These are phyloP conservation scores for Calonectria multiphialidica DNA, from an alignment of 2,329 filamentous ascomycete species.

Conservation along the genomic window DNA sequence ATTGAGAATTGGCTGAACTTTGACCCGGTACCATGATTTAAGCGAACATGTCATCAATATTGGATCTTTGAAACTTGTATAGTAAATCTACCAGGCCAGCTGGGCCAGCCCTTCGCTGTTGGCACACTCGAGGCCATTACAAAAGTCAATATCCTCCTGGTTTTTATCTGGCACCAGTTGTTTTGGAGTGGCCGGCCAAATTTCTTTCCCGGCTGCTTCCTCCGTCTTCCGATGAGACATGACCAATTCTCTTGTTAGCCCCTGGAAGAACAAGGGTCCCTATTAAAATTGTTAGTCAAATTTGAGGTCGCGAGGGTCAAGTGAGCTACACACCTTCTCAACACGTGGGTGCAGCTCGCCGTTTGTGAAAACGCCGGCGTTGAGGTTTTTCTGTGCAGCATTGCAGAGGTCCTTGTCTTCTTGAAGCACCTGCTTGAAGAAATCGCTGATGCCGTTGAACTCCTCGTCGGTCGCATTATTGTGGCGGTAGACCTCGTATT, in stretches of 20 bases:
- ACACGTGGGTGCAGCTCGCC: conserved; percentile 71
- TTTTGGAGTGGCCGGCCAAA: conserved; percentile 61
- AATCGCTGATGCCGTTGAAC: conserved; percentile 58
- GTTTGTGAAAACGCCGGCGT: conserved; percentile 70
- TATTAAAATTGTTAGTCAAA: conserved; percentile 35
- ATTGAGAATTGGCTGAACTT: conserved; percentile 50
- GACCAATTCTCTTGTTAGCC: conserved; percentile 59
- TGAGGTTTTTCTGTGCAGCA: conserved; percentile 69
- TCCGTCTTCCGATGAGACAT: conserved; percentile 60
- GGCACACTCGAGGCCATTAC: conserved; percentile 15
- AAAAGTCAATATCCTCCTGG: conserved; percentile 25
- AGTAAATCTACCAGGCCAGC: conserved; percentile 17
- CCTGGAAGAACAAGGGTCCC: conserved; percentile 68
- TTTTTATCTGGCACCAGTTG: conserved; percentile 35
- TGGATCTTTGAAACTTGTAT: no score
- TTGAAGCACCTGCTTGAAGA: conserved; percentile 69
- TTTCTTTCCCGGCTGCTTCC: conserved; percentile 56
- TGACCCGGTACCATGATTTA: conserved; percentile 3
- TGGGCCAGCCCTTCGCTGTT: not conserved
- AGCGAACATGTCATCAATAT: not conserved
- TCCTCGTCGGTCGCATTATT: conserved; percentile 59
- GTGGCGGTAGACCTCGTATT: conserved; percentile 62
- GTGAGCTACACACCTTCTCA: conserved; percentile 53
- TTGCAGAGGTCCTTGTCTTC: conserved; percentile 74
- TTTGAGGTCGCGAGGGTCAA: rapidly evolving